Evolutionary conservation across 176 grass and related monocot genomes (phyloP).

Genomic region (Pharus latifolius): DNA sequence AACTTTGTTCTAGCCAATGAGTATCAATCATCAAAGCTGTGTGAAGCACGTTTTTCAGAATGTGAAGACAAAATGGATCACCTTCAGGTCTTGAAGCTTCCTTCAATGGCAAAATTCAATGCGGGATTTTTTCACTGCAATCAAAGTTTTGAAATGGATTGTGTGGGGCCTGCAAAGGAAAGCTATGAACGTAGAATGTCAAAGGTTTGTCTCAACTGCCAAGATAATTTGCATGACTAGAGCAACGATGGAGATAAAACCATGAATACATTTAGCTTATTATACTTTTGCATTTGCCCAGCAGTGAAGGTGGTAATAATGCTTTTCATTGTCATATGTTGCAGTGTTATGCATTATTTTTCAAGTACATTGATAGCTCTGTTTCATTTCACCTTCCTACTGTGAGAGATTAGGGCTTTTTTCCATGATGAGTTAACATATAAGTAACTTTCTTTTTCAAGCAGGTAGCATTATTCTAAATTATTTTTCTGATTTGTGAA

Average conservation of each 20-base stretch:
- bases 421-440: no score
- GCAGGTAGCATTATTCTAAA: not conserved
- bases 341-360: not conserved
- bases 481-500: not conserved
- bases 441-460: not conserved
- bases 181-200: slow-evolving; percentile 63
- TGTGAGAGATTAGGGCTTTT: not conserved
- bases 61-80: slow-evolving; percentile 99
- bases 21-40: slow-evolving; percentile 93
- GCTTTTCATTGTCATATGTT: not conserved
- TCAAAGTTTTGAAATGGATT: slow-evolving; percentile 66
- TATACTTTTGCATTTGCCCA: not conserved
- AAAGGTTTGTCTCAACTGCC: slow-evolving; percentile 45
- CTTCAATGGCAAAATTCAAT: slow-evolving; percentile 98
- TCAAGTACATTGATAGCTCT: not conserved
- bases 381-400: not conserved
- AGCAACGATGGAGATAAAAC: not conserved
- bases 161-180: slow-evolving; percentile 78
- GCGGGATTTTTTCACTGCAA: slow-evolving; percentile 85
- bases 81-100: slow-evolving; percentile 90
- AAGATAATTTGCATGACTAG: not conserved
- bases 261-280: not conserved
- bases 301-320: not conserved
- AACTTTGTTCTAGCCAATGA: slow-evolving; percentile 81
- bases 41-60: slow-evolving; percentile 76